phyloP scores from a whole-genome alignment of 2,329 filamentous ascomycete genomes.

The Chaetomium strumarium region DNA sequence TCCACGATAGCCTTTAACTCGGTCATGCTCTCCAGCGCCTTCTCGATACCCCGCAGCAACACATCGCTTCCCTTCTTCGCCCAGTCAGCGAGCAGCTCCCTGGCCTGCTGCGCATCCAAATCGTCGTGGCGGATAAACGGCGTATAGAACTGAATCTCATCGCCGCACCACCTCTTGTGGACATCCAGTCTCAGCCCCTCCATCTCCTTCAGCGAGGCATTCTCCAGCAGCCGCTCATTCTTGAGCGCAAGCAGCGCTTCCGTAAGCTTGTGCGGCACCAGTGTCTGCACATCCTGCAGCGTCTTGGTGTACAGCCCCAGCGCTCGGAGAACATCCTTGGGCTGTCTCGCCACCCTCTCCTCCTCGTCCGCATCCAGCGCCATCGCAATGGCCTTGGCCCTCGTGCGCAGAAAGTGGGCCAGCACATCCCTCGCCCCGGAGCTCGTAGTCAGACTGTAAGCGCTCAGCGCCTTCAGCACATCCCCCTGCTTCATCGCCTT shows the following conservation, averaged over 20 bases:
- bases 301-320: slow-evolving; percentile 72
- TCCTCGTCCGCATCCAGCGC: slow-evolving; percentile 49
- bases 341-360: slow-evolving; percentile 32
- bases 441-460: slow-evolving; percentile 75
- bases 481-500: slow-evolving; percentile 35
- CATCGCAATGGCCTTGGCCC: slow-evolving; percentile 61
- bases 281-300: slow-evolving; percentile 66
- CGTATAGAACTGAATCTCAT: slow-evolving; percentile 78
- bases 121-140: slow-evolving; percentile 84
- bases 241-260: slow-evolving; percentile 66
- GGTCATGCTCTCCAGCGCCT: slow-evolving; percentile 51
- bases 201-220: slow-evolving; percentile 57
- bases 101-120: slow-evolving; percentile 53
- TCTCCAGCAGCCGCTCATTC: slow-evolving; percentile 63
- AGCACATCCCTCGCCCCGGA: slow-evolving; percentile 75
- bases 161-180: slow-evolving; percentile 71
- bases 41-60: slow-evolving; percentile 56
- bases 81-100: slow-evolving; percentile 59
- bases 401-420: slow-evolving; percentile 68
- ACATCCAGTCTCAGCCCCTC: slow-evolving; percentile 72
- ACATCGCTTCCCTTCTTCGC: slow-evolving; percentile 53
- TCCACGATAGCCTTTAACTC: slow-evolving; percentile 66
- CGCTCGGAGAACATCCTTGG: slow-evolving; percentile 53
- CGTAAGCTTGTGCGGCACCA: slow-evolving; percentile 67
- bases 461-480: slow-evolving; percentile 69